Conservation (phyloP, 2,329 filamentous ascomycete species). For the Chaetomium globosum region DNA sequence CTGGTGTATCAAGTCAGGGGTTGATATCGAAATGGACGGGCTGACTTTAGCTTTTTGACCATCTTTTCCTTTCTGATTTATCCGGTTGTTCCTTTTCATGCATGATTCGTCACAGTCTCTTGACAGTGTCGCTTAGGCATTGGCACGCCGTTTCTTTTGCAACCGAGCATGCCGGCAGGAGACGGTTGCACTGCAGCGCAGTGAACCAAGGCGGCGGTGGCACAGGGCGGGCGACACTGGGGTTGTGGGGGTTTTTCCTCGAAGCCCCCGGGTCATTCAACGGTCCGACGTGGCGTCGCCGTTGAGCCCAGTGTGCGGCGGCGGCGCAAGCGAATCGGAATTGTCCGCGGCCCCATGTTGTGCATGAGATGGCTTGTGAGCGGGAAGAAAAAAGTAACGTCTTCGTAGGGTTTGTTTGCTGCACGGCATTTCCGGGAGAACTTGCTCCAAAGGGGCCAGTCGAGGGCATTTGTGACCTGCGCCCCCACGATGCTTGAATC, state of each 20-base stretch:
- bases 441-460: not conserved
- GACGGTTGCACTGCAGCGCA: not conserved
- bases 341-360: not conserved
- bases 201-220: too few relatives aligned
- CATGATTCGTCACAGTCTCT: not conserved
- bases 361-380: not conserved
- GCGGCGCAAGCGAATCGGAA: conserved; percentile 5
- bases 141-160: not conserved
- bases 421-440: not conserved
- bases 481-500: not conserved
- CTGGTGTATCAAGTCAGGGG: conserved; percentile 8
- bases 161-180: not conserved
- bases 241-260: too few relatives aligned
- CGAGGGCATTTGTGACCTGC: too few relatives aligned
- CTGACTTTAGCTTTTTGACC: not conserved
- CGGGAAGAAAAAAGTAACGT: not conserved
- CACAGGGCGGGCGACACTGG: too few relatives aligned
- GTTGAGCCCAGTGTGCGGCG: not conserved
- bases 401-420: not conserved
- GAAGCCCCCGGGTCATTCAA: not conserved
- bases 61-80: not conserved
- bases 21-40: too few relatives aligned
- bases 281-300: not conserved
- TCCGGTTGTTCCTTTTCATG: not conserved
- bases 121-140: not conserved